Conservation (phyloP, 2,329 filamentous ascomycete genomes). For the Claviceps purpurea region DNA sequence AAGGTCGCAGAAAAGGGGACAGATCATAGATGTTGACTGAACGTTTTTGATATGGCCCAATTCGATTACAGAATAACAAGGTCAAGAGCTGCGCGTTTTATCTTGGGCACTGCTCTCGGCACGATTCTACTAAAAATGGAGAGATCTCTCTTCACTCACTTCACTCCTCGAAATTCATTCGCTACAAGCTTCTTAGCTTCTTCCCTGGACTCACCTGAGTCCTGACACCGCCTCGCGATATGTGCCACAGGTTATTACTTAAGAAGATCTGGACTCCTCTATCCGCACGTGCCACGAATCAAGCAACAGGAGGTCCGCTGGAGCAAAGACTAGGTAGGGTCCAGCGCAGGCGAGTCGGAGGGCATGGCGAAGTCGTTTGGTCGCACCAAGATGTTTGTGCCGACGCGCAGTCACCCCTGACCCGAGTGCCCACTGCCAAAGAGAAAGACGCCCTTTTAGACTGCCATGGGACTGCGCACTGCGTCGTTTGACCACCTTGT, state of each 20-base stretch:
- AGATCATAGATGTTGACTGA: too few species aligned
- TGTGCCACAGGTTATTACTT: conserved; percentile 20
- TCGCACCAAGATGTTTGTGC: conserved; percentile 40
- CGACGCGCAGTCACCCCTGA: conserved; percentile 34
- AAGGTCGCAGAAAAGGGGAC: too few species aligned
- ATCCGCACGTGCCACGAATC: conserved; percentile 31
- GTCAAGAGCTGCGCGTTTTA: too few species aligned
- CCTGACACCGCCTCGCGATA: conserved; percentile 21
- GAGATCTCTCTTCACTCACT: too few species aligned
- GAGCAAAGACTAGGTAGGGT: conserved; percentile 28
- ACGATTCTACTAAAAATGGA: too few species aligned
- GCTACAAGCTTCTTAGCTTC: too few species aligned
- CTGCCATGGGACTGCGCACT: conserved; percentile 35
- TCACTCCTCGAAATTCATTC: conserved; percentile 13
- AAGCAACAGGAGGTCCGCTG: conserved; percentile 35
- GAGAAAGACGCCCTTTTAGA: conserved; percentile 43
- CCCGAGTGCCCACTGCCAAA: conserved; percentile 19
- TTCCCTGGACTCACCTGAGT: conserved; percentile 16
- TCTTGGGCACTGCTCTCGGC: too few species aligned
- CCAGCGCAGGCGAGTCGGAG: conserved; percentile 19
- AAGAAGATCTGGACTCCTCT: conserved; percentile 30
- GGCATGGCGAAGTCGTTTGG: conserved; percentile 29
- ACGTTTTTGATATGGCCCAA: too few species aligned
- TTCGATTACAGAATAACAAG: too few species aligned
- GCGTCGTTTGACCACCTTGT: conserved; percentile 43